These are phyloP conservation scores for Diaporthe velutina DNA, from an alignment of 2,329 filamentous ascomycete genomes.

Conservation along the genomic window DNA sequence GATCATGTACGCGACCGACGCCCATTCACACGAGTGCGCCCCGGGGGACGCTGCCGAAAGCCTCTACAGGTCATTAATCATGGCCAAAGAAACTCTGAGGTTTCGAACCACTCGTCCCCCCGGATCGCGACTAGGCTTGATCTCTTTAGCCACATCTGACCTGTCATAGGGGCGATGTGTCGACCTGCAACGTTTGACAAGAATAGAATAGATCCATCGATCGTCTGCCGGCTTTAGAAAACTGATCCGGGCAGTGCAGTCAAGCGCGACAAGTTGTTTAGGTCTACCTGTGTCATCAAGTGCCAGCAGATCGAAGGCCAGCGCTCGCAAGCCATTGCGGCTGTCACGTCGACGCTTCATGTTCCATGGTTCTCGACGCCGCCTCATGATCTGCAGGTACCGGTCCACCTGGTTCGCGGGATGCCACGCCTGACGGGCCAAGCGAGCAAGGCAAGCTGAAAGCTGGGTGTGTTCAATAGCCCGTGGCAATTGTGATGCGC, in stretches of 20 bases:
- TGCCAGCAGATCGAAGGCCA: neutral
- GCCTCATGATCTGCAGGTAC: slow-evolving; percentile 31
- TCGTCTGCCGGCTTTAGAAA: neutral
- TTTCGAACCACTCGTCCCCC: neutral
- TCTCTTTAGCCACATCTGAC: slow-evolving; percentile 20
- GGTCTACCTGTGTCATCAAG: neutral
- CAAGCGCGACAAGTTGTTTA: neutral
- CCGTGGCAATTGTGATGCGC: slow-evolving; percentile 35
- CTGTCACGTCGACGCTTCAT: neutral
- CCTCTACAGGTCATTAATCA: neutral
- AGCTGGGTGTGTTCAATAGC: slow-evolving; percentile 43
- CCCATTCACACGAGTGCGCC: neutral
- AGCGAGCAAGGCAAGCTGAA: slow-evolving; percentile 48
- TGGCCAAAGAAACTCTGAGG: neutral
- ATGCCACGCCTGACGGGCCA: slow-evolving; percentile 36
- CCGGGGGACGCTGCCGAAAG: slow-evolving; percentile 23
- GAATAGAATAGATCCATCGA: slow-evolving; percentile 30
- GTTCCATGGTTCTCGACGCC: neutral
- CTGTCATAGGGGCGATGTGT: neutral
- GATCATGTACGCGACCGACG: neutral
- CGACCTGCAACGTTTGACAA: slow-evolving; percentile 19
- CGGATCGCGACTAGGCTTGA: slow-evolving; percentile 7
- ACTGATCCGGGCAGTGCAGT: slow-evolving; percentile 18
- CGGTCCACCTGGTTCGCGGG: slow-evolving; percentile 21
- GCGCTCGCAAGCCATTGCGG: neutral